phyloP scores from a whole-genome alignment of 2,329 filamentous ascomycete genomes.

The Albophoma yamanashiensis region DNA sequence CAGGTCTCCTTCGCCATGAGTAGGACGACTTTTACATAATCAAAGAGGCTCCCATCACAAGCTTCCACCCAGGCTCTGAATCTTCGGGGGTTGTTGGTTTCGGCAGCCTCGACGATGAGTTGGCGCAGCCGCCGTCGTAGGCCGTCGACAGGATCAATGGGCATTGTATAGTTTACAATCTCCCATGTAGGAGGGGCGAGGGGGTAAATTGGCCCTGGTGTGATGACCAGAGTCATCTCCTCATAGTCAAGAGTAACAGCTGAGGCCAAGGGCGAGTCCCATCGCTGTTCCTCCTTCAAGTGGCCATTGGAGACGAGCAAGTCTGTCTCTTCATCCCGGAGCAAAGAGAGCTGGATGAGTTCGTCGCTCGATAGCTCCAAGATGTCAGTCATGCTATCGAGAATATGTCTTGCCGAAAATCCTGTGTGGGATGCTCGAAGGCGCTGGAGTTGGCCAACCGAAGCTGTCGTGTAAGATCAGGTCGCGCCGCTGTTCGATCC shows the following conservation, averaged over 20 bases:
- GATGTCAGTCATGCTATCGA: not conserved
- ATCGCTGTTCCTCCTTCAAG: slow-evolving; percentile 8
- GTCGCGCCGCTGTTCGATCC: not conserved
- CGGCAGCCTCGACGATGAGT: slow-evolving; percentile 6
- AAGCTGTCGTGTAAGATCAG: not conserved
- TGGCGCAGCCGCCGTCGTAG: slow-evolving; percentile 8
- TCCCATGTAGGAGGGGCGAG: slow-evolving; percentile 8
- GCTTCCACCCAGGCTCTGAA: slow-evolving; percentile 8
- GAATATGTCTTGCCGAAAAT: not conserved
- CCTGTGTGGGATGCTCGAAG: not conserved
- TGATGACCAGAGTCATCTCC: slow-evolving; percentile 13
- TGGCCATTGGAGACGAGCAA: slow-evolving; percentile 12
- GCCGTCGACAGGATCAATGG: slow-evolving; percentile 9
- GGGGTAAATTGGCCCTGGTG: slow-evolving; percentile 11
- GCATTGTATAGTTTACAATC: slow-evolving; percentile 8
- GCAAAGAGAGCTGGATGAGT: slow-evolving; percentile 13
- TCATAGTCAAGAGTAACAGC: slow-evolving; percentile 10
- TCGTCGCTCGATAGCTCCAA: slow-evolving; percentile 10
- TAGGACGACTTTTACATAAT: not conserved
- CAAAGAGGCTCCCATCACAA: slow-evolving; percentile 7
- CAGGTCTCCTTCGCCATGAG: not conserved
- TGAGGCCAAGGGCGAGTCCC: slow-evolving; percentile 9
- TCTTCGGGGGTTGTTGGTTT: slow-evolving; percentile 9
- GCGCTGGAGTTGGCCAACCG: not conserved
- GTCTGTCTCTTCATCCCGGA: slow-evolving; percentile 17